These are phyloP conservation scores for Lactarius akahatsu DNA, from an alignment of 768 basidiomycete genomes.

Conservation along the genomic window DNA sequence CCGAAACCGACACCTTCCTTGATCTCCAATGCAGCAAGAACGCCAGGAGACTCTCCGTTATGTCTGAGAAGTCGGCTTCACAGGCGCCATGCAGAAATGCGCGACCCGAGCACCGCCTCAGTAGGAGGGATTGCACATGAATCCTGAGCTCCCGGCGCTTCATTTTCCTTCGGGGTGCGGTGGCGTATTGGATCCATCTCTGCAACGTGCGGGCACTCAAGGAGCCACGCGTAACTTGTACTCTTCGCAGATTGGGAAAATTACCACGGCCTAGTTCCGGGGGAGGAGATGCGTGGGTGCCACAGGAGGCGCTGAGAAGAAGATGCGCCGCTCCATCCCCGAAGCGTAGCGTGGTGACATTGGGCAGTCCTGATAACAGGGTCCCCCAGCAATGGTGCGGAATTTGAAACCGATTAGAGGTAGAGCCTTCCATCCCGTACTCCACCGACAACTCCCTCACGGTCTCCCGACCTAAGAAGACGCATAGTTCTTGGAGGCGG, in stretches of 20 bases:
- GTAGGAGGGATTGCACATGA: constrained; percentile 1
- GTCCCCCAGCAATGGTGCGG: constrained; percentile 9
- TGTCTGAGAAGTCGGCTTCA: neutral
- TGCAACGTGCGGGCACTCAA: constrained; percentile 2
- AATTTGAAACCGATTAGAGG: neutral
- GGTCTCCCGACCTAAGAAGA: constrained; percentile 10
- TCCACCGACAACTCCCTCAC: constrained; percentile 10
- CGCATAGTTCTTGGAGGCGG: constrained; percentile 15
- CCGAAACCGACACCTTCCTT: constrained; percentile 7
- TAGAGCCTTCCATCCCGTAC: neutral
- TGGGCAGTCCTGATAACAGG: constrained; percentile 8
- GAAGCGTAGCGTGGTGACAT: constrained; percentile 6
- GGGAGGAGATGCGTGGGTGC: neutral
- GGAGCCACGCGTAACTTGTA: constrained; percentile 7
- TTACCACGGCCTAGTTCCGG: neutral
- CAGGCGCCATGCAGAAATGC: neutral
- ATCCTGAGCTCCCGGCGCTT: constrained; percentile 4
- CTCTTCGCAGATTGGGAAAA: constrained; percentile 5
- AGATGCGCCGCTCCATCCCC: constrained; percentile 11
- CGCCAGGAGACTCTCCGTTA: constrained; percentile 16
- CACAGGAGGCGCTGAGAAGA: constrained; percentile 15
- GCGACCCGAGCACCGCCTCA: neutral
- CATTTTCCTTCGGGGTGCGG: neutral
- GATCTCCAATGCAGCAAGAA: constrained; percentile 17
- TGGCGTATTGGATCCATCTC: constrained; percentile 7